Evolutionary conservation across 192 early-diverging fungal species (phyloP).

Genomic region (Backusella tarrabulga): DNA sequence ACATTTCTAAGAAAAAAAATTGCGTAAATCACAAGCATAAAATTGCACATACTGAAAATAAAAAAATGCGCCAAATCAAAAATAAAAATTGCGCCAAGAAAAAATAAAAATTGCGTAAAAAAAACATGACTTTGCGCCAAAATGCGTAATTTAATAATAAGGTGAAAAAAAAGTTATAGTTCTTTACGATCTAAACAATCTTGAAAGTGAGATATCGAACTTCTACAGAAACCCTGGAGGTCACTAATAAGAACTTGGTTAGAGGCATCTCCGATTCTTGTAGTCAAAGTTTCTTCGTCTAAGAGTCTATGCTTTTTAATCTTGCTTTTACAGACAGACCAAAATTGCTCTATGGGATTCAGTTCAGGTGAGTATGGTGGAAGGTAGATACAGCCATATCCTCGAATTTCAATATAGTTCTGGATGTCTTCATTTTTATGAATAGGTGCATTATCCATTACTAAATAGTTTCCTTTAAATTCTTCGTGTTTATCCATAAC

Average conservation of each 20-base stretch:
- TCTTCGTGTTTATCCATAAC: too few species aligned
- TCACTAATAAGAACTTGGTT: background rate
- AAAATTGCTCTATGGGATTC: constrained; percentile 27
- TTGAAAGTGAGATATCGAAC: background rate
- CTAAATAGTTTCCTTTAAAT: too few species aligned
- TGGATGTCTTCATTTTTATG: background rate
- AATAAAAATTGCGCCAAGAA: too few species aligned
- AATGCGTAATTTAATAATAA: too few species aligned
- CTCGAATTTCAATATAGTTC: background rate
- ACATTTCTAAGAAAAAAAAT: too few species aligned
- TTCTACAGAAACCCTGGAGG: background rate
- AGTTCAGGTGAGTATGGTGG: constrained; percentile 23
- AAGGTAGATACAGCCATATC: constrained; percentile 16
- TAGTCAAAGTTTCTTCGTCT: background rate
- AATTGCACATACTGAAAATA: too few species aligned
- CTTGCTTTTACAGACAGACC: constrained; percentile 17
- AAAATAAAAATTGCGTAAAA: too few species aligned
- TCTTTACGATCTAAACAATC: background rate
- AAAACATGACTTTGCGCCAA: too few species aligned
- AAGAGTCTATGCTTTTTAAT: background rate
- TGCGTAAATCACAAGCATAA: too few species aligned
- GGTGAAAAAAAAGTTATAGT: too few species aligned
- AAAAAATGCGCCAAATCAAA: too few species aligned
- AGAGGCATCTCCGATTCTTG: background rate
- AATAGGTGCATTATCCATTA: too few species aligned